A percentile compares a stretch with the other conserved stretches of the same genome.
Conservation (phyloP, 257 asterid genomes). For the Thymus quinquecostatus region DNA sequence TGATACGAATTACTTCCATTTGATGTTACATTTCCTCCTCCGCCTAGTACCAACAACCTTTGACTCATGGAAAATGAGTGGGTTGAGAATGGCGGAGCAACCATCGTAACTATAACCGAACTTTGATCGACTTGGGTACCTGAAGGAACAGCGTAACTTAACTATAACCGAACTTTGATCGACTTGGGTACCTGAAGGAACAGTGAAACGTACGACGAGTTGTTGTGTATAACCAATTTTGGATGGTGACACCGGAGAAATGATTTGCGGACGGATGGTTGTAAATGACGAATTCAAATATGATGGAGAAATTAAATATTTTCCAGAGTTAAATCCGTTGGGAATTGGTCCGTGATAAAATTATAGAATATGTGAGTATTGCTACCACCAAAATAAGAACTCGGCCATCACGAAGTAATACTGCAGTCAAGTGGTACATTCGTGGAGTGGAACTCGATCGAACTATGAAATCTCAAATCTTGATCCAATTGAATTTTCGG, state of each 20-base stretch:
- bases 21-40: not conserved
- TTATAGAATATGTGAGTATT: constrained; percentile 41
- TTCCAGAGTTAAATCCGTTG: constrained; percentile 47
- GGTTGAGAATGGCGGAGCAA: constrained; percentile 48
- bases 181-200: constrained; percentile 12
- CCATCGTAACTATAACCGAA: constrained; percentile 39
- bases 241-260: constrained; percentile 33
- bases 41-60: constrained; percentile 40
- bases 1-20: constrained; percentile 14
- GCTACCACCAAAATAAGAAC: constrained; percentile 50
- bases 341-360: constrained; percentile 37
- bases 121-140: not conserved
- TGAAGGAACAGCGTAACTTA: constrained; percentile 16
- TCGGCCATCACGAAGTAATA: constrained; percentile 53
- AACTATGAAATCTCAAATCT: constrained; percentile 42
- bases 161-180: constrained; percentile 24
- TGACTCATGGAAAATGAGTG: constrained; percentile 59
- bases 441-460: constrained; percentile 41
- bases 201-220: constrained; percentile 30
- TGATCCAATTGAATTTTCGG: constrained; percentile 35
- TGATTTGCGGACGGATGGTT: constrained; percentile 36
- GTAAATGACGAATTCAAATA: constrained; percentile 31
- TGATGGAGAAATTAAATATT: constrained; percentile 47
- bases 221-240: constrained; percentile 32
- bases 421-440: constrained; percentile 57